phyloP scores from a whole-genome alignment of 331 rosid species.

The Rosa hybrid region DNA sequence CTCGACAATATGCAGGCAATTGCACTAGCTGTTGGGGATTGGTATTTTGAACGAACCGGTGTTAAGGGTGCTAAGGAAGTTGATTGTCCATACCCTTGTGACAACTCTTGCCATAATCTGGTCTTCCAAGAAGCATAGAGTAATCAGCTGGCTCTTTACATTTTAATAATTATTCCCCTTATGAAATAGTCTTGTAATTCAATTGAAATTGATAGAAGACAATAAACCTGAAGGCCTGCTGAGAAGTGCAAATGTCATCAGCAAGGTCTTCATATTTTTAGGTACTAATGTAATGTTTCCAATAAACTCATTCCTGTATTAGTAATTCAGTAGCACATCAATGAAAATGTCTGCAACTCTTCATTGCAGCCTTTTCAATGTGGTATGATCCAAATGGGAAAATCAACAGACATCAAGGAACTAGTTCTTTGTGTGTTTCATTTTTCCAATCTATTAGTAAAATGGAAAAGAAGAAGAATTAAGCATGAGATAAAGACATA shows the following conservation, averaged over 20 bases:
- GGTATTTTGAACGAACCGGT: constrained; percentile 79
- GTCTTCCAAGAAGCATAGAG: constrained; percentile 49
- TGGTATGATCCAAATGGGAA: not conserved
- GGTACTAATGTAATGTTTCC: constrained; percentile 3
- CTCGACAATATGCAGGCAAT: constrained; percentile 55
- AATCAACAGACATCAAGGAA: not conserved
- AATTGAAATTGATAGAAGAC: constrained; percentile 31
- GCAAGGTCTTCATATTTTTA: constrained; percentile 35
- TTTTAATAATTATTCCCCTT: constrained; percentile 13
- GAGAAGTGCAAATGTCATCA: constrained; percentile 41
- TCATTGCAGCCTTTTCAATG: not conserved
- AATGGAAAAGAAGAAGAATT: not conserved
- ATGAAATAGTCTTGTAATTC: constrained; percentile 25
- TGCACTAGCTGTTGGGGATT: constrained; percentile 91
- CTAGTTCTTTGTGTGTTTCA: not conserved
- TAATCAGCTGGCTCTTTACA: constrained; percentile 25
- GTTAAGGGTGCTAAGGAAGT: constrained; percentile 45
- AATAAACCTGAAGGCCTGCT: constrained; percentile 39
- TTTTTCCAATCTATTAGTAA: not conserved
- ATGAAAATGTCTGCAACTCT: not conserved
- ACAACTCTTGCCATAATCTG: constrained; percentile 81
- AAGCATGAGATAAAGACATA: not conserved
- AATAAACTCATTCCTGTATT: not conserved
- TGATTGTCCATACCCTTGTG: constrained; percentile 95
- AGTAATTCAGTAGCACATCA: not conserved